phyloP scores from a whole-genome alignment of 163 green algal genomes.

The Prototheca cutis region DNA sequence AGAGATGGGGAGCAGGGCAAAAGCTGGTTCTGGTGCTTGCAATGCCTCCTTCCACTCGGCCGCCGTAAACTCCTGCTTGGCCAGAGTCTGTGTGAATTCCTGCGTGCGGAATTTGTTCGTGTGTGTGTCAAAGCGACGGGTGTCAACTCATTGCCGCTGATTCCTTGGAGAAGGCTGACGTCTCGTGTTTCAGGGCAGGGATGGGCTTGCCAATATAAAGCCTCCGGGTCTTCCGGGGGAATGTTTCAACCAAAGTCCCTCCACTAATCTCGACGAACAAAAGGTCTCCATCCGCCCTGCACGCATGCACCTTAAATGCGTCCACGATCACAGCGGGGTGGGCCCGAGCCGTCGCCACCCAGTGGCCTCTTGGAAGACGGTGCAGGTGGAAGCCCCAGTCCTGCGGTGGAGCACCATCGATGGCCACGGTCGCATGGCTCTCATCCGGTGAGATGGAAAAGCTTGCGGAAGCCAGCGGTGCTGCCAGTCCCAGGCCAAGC shows the following conservation, averaged over 20 bases:
- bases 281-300: neutral
- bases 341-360: conserved; percentile 42
- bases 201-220: too few species aligned
- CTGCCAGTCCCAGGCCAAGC: conserved; percentile 2
- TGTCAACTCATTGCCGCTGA: too few species aligned
- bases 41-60: conserved; percentile 11
- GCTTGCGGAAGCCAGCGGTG: neutral
- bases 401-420: neutral
- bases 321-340: conserved; percentile 41
- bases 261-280: too few species aligned
- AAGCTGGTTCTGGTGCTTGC: conserved; percentile 14
- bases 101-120: too few species aligned
- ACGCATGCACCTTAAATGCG: conserved; percentile 25
- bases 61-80: neutral
- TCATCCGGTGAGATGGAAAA: neutral
- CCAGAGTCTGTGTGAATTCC: conserved; percentile 34
- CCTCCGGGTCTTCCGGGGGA: too few species aligned
- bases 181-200: too few species aligned
- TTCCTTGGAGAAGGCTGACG: too few species aligned
- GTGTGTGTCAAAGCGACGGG: too few species aligned
- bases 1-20: conserved; percentile 14
- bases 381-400: conserved; percentile 51
- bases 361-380: conserved; percentile 37
- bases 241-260: too few species aligned
- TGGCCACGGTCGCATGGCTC: neutral